Conservation (phyloP, 2,329 filamentous ascomycete genomes). For the Monosporascus sp. region DNA sequence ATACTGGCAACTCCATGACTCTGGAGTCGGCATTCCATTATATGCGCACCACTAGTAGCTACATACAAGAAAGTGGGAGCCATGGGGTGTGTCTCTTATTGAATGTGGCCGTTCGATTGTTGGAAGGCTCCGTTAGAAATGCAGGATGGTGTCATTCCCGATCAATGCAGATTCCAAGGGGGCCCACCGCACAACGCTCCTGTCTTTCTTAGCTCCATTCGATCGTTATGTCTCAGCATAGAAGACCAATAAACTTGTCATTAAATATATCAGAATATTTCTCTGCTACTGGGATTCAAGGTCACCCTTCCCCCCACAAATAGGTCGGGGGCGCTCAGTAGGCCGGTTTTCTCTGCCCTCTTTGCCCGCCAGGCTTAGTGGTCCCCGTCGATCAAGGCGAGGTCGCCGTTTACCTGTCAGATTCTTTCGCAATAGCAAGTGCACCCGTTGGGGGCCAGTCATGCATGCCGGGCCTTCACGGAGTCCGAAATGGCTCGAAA, state of each 20-base stretch:
- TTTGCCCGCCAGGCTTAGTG: neutral
- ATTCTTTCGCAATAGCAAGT: neutral
- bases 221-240: neutral
- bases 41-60: neutral
- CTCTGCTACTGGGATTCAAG: no score
- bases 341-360: neutral
- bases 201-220: neutral
- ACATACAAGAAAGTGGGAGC: neutral
- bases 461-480: neutral
- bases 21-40: neutral
- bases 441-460: neutral
- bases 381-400: neutral
- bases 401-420: conserved; percentile 3
- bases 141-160: neutral
- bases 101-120: neutral
- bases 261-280: no score
- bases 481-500: neutral
- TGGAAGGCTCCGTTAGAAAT: neutral
- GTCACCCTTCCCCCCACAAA: no score
- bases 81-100: neutral
- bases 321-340: neutral
- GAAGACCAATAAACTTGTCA: neutral
- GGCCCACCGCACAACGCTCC: neutral
- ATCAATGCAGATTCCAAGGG: neutral
- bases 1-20: neutral